Percentiles rank a stretch among this genome's conserved stretches.
Evolutionary conservation across 768 basidiomycete species (phyloP).

Genomic region (Ramaria sp.): DNA sequence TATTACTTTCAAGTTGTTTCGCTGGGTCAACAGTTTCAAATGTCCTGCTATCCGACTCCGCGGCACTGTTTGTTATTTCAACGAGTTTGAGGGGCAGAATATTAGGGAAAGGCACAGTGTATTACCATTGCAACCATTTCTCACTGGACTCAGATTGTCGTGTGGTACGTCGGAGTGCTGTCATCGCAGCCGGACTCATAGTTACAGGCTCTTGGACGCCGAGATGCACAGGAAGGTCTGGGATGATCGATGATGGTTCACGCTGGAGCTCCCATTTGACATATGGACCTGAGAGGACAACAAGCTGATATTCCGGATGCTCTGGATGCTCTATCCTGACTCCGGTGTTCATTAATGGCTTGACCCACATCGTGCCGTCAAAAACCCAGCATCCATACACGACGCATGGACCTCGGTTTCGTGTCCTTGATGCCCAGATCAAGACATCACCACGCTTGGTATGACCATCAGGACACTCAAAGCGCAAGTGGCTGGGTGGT

Average conservation of each 20-base stretch:
- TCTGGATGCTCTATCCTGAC: constrained; percentile 1
- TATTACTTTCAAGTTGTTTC: too few relatives aligned
- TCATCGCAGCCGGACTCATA: background rate
- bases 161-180: background rate
- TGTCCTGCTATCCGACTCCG: too few relatives aligned
- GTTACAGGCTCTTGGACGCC: background rate
- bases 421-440: background rate
- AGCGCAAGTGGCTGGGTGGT: background rate
- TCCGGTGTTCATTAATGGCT: background rate
- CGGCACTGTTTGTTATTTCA: too few relatives aligned
- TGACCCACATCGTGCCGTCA: background rate
- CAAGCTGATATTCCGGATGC: background rate
- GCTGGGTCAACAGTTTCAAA: too few relatives aligned
- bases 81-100: too few relatives aligned
- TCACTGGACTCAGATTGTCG: background rate
- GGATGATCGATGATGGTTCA: background rate
- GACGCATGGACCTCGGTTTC: background rate
- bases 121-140: background rate
- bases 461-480: background rate
- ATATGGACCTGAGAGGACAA: background rate
- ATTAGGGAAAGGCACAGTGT: too few relatives aligned
- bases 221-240: background rate
- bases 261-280: background rate
- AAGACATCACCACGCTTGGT: background rate
- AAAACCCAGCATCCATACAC: background rate